A percentile compares a stretch with the other conserved stretches of the same genome.
Evolutionary conservation across 176 grass and related monocot species (phyloP).

Genomic region (Melocanna baccifera): DNA sequence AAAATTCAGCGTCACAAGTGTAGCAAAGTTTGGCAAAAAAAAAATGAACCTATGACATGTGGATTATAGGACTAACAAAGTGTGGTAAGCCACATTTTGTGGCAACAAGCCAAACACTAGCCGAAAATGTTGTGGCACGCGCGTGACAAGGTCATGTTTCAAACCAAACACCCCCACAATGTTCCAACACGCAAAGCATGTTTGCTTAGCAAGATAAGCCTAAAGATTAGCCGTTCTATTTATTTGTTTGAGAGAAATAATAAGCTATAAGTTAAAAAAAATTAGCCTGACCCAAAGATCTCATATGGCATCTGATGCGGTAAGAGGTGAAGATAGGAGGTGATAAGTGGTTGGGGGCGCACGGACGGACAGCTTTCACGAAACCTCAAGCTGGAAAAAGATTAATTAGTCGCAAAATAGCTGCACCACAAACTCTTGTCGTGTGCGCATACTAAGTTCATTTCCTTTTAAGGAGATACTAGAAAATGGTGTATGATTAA

Average conservation of each 20-base stretch:
- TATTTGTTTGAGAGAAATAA: too few relatives aligned
- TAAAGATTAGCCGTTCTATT: neutral
- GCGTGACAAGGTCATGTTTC: too few relatives aligned
- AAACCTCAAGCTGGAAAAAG: neutral
- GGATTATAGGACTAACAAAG: too few relatives aligned
- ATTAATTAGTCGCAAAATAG: neutral
- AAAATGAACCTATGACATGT: too few relatives aligned
- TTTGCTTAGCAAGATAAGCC: neutral
- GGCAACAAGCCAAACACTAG: too few relatives aligned
- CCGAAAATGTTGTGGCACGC: too few relatives aligned
- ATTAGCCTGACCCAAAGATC: neutral
- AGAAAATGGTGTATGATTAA: neutral
- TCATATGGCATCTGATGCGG: neutral
- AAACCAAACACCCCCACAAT: too few relatives aligned
- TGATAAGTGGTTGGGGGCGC: slow-evolving; percentile 8
- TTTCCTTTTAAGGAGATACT: neutral
- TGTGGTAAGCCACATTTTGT: too few relatives aligned
- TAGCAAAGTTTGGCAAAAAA: too few relatives aligned
- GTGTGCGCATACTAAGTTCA: neutral
- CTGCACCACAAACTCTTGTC: neutral
- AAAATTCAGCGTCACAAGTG: too few relatives aligned
- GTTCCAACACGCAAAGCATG: neutral
- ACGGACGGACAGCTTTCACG: too few relatives aligned
- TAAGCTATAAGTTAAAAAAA: too few relatives aligned
- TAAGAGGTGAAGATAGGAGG: neutral